These are phyloP conservation scores for Yamadazyma diddensiae DNA, from an alignment of 1,139 yeast genomes.

Conservation along the genomic window DNA sequence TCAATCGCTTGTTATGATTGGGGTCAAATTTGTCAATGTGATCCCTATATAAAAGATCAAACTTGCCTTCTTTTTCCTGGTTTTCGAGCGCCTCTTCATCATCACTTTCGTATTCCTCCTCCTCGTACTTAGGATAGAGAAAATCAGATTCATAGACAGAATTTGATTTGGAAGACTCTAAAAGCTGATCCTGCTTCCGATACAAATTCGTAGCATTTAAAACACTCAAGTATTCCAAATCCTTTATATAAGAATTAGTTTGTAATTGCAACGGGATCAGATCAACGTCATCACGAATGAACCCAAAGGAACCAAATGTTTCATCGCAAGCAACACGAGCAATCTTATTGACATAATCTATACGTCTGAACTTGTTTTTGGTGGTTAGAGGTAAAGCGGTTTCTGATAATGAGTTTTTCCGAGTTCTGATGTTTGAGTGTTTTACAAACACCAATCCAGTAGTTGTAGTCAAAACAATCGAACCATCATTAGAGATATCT, in stretches of 20 bases:
- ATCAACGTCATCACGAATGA: conserved; percentile 63
- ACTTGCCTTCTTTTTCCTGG: conserved; percentile 7
- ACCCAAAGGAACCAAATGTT: conserved; percentile 64
- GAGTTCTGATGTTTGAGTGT: conserved; percentile 18
- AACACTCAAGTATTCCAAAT: conserved; percentile 52
- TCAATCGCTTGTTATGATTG: conserved; percentile 15
- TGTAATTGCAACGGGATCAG: conserved; percentile 48
- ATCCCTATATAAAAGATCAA: conserved; percentile 18
- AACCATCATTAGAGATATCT: conserved; percentile 68
- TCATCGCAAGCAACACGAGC: conserved; percentile 65
- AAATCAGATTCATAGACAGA: conserved; percentile 23
- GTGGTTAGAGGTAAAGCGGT: conserved; percentile 25
- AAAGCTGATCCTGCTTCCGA: conserved; percentile 37
- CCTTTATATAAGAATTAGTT: conserved; percentile 42
- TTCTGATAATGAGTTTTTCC: conserved; percentile 35
- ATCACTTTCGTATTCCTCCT: conserved; percentile 12
- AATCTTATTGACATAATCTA: conserved; percentile 53
- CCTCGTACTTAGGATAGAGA: conserved; percentile 21
- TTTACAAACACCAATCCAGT: conserved; percentile 61
- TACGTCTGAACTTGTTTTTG: conserved; percentile 51
- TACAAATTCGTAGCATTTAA: conserved; percentile 21
- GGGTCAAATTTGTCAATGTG: conserved; percentile 18
- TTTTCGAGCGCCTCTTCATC: conserved; percentile 17
- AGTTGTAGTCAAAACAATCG: conserved; percentile 61
- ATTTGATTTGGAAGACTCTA: conserved; percentile 16